Evolutionary conservation across 345 rosid species (phyloP), one percentile per base, ranked within the genome.

Genomic region (Arabis alpina): DNA sequence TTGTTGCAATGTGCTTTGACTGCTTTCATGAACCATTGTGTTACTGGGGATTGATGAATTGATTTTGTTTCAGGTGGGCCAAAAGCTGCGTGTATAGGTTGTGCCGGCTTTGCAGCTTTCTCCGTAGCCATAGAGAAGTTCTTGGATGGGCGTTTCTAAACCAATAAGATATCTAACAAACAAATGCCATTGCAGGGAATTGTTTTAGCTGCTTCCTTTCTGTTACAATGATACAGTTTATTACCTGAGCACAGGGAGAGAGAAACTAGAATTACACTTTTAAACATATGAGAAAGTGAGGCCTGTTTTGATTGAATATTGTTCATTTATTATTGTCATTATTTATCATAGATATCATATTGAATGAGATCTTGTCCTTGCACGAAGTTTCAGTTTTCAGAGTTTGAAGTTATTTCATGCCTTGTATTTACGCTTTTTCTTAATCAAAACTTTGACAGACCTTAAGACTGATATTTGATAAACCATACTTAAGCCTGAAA

Each of bases 101-200:
- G 98, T 62, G 98, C 96, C 27, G 97, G 95, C 15, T 91, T 93
- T 70, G 97, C 97, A 25, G 81, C 97, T 62, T 93, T 93, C 85
- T 93, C 98, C 16, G 97, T 88, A n/a, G 61, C 81, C 64, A 93
- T 93, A 16, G 98, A 93, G 92, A 93, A 93, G 89, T 82, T 93
- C 81, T 72, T 93, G 0, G 97, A 93, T 3, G 75, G 93, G 23
- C 91, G 85, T 75, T 82, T 69, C 49, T 93, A 85, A 92, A 44
- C 58, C 24, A 27, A 7, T 25, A 5, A 28, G 25, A 36, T 16
- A 54, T 61, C 30, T 61, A 67, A 68, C 78, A 61, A 39, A 28
- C 47, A 61, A 39, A 28, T 40, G 70, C 70, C 59, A 54, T 19
- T 39, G 53, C 37, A 39, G 51, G 16, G 64, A 45, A 8, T 0